These are phyloP conservation scores for Ustilago xerochloae DNA, from an alignment of 1,284 basidiomycete species.

Conservation along the genomic window DNA sequence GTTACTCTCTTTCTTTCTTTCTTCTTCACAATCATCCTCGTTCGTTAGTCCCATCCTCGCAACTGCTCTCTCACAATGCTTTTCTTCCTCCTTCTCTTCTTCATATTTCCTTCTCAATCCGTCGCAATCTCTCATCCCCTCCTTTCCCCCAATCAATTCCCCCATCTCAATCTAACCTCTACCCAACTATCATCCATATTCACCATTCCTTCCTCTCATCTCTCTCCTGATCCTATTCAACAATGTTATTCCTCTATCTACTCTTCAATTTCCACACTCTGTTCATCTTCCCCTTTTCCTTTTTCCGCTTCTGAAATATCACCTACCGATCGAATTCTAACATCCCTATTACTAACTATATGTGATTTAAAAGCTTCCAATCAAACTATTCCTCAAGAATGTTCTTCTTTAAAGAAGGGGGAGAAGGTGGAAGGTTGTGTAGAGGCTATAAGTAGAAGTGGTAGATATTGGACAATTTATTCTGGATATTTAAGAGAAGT, in stretches of 20 bases:
- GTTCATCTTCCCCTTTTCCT: slow-evolving; percentile 1
- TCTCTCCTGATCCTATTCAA: slow-evolving; percentile 4
- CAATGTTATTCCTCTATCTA: slow-evolving; percentile 26
- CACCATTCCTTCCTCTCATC: too few relatives aligned
- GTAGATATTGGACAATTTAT: slow-evolving; percentile 45
- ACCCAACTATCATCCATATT: background rate
- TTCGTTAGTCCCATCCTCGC: too few relatives aligned
- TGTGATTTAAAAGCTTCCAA: slow-evolving; percentile 30
- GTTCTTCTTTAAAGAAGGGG: too few relatives aligned
- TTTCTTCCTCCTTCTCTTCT: too few relatives aligned
- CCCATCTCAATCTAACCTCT: too few relatives aligned
- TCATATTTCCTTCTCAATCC: too few relatives aligned
- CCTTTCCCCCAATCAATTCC: too few relatives aligned
- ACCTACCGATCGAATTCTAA: background rate
- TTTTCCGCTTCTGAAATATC: background rate
- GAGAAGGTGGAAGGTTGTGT: too few relatives aligned
- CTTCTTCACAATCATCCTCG: too few relatives aligned
- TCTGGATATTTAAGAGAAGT: slow-evolving; percentile 48
- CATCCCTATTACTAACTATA: slow-evolving; percentile 29
- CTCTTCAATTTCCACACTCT: slow-evolving; percentile 11
- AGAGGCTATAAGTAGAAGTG: slow-evolving; percentile 38
- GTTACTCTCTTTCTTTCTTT: too few relatives aligned
- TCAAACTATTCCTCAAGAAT: slow-evolving; percentile 36
- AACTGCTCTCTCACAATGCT: too few relatives aligned
- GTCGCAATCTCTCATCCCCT: too few relatives aligned